Evolutionary conservation across 1,139 yeast genomes (phyloP), one percentile per base, ranked within the genome.

Genomic region (Suhomyces kunorum): DNA sequence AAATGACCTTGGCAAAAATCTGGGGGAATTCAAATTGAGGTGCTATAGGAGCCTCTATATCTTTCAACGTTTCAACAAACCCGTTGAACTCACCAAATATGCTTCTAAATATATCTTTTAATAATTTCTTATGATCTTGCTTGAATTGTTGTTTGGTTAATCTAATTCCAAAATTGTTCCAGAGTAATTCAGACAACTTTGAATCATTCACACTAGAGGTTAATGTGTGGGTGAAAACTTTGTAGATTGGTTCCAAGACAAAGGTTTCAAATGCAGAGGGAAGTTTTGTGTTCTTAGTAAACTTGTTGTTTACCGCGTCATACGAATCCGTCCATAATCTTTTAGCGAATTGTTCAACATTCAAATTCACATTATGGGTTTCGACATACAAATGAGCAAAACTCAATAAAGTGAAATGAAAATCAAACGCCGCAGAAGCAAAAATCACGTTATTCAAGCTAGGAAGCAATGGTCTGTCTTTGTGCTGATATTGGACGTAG

Each of bases 261-360:
- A 89, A 85, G 43, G 76, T 74, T 11, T 80, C 76, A 58, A 90
- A 90, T 0, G 90, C 64, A 40, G 88, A 63, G 16, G 69, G 59
- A 2, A 58, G 43, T 1, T 58, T 42, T 3, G 59, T 56, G 6
- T 58, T 60, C 4, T 55, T 46, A 0, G 75, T 61, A 50, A 88
- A 82, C 42, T 65, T 71, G 20, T 74, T 68, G 0, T 61, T 53
- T 0, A 58, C 56, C 1, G 67, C 55, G 40, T 80, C 65, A 53
- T 66, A 87, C 53, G 71, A 83, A 48, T 85, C 83, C 0, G 96
- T 96, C 97, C 98, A 90, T 26, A 89, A 59, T 41, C 80, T 66
- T 30, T 59, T 58, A 1, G 78, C 61, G 52, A 88, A 80, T 3
- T 65, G 64, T 1, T 58, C 65, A 1, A 58, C 47, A 37, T 78